Conservation (phyloP, 140 eudicot species). For the Stevia rebaudiana region DNA sequence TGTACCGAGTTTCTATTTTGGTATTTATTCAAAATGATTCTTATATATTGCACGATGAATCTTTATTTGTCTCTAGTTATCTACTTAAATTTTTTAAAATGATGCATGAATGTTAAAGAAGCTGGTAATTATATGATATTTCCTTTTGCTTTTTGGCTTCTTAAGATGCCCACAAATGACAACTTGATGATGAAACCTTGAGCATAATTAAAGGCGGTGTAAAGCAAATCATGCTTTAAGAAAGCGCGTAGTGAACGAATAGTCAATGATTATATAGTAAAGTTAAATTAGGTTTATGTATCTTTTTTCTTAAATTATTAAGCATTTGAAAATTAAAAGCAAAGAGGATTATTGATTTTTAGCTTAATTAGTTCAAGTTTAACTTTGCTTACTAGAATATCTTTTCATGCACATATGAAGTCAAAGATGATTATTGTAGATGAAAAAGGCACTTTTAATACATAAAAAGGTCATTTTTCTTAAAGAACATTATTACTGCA, state of each 20-base stretch:
- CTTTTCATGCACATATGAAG: neutral
- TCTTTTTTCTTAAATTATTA: constrained; percentile 6
- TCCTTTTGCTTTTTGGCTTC: constrained; percentile 31
- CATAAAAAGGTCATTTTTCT: constrained; percentile 6
- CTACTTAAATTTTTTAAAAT: constrained; percentile 3
- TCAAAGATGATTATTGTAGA: constrained; percentile 11
- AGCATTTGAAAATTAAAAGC: neutral
- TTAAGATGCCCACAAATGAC: constrained; percentile 33
- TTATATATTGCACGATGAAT: neutral
- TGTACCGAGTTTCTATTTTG: neutral
- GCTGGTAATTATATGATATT: constrained; percentile 30
- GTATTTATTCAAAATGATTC: neutral
- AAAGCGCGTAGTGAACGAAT: constrained; percentile 26
- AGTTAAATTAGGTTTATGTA: neutral
- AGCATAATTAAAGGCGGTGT: constrained; percentile 15
- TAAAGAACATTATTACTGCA: constrained; percentile 1
- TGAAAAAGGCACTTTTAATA: neutral
- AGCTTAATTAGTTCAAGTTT: neutral
- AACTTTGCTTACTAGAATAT: neutral
- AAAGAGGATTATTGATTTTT: neutral
- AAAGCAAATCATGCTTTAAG: constrained; percentile 34
- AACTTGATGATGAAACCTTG: constrained; percentile 20
- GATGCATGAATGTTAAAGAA: constrained; percentile 3
- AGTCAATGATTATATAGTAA: constrained; percentile 2
- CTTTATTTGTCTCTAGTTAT: constrained; percentile 3